Base-by-base conservation (phyloP, 306 rosid genomes). In the Styphnolobium japonicum region DNA sequence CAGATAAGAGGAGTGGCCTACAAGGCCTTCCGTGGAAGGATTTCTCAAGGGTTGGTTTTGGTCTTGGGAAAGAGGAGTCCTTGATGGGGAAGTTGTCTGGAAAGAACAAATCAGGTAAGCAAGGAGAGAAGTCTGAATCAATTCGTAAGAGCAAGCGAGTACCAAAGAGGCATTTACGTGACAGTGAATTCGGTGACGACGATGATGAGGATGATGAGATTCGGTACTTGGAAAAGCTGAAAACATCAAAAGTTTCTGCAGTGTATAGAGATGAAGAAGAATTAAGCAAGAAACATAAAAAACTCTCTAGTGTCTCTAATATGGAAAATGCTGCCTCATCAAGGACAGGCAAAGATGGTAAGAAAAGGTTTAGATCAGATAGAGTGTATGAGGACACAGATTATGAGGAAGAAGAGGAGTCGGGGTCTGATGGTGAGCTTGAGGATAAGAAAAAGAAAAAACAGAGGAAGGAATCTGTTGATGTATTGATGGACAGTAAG, bases 11-110 rank as follows among this genome's bases (percentile, higher is more conserved):
- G 87, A 81, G 86, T 15, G 68, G 91, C 36, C 82, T 95, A 43
- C 92, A 91, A 78, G 99, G 99, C 63, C 83, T 95, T 85, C 99
- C 98, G 2, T 93, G 97, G 99, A 95, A 85, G 81, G 97, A 92
- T 87, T 92, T 92, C 75, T 81, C 92, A 15, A 80, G 88, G 81
- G 91, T 83, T 78, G 89, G 99, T 73, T 82, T 87, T 85, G 89
- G 85, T 84, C 76, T 91, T 21, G 90, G 85, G 72, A 93, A 79
- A 85, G 98, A 90, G 73, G 92, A 83, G 33, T 70, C 90, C 25
- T 58, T 31, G 70, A 88, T 86, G 89, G 93, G 90, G 78, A 93
- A 81, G 82, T 66, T 34, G 80, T 73, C 90, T 3, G 86, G 86
- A 51, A 92, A 91, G 83, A 91, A 58, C 65, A 3, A 80, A 49